Percentiles rank a stretch among this genome's conserved stretches.
phyloP scores from a whole-genome alignment of 805 yeast genomes.

The Yarrowia sp. region DNA sequence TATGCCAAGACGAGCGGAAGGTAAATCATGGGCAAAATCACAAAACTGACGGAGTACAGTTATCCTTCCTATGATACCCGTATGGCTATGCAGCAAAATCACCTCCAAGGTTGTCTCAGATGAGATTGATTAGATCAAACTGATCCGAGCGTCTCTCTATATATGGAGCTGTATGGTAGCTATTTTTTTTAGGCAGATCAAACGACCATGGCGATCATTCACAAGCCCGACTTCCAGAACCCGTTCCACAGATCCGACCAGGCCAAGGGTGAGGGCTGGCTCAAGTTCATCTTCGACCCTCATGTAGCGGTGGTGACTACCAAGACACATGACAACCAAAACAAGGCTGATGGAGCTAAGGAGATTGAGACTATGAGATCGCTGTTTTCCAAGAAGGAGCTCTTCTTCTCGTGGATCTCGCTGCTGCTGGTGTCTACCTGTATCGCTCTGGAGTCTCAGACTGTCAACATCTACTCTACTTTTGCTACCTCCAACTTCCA shows the following conservation, averaged over 20 bases:
- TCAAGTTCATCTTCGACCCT: not conserved
- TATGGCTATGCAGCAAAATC: not conserved
- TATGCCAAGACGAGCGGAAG: not conserved
- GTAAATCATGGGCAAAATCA: not conserved
- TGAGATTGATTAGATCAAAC: constrained; percentile 11
- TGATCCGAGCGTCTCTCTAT: not conserved
- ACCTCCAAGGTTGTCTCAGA: constrained; percentile 14
- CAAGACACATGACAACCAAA: not conserved
- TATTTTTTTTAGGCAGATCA: not conserved
- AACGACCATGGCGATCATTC: constrained; percentile 2
- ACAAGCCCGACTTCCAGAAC: not conserved
- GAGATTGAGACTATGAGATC: not conserved
- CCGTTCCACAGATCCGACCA: not conserved
- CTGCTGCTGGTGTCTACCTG: constrained; percentile 13
- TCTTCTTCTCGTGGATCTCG: constrained; percentile 12
- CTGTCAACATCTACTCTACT: constrained; percentile 34
- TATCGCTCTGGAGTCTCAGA: not conserved
- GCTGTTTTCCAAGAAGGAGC: not conserved
- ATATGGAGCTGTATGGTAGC: not conserved
- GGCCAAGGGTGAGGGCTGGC: not conserved
- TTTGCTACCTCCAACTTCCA: constrained; percentile 44
- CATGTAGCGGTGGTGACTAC: not conserved
- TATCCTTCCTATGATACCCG: not conserved
- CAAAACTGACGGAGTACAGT: not conserved
- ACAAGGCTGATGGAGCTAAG: constrained; percentile 8